Base-by-base conservation (phyloP, 2,329 filamentous ascomycete genomes). In the Fusarium xylarioides region DNA sequence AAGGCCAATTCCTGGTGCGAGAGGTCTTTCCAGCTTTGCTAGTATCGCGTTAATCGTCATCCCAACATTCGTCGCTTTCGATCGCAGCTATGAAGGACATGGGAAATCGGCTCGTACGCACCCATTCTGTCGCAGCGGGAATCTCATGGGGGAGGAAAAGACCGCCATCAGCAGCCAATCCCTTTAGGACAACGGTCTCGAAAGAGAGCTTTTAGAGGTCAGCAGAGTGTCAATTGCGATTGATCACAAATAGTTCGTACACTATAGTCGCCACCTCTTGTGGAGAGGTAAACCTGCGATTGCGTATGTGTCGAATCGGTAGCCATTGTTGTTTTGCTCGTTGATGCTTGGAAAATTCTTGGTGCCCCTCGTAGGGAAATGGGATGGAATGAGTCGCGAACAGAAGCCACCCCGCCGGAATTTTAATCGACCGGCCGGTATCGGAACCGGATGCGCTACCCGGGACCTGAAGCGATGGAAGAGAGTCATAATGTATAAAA, bases 111-210 rank as follows among this genome's bases (percentile, higher is more conserved):
- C 19, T 79, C 79, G 30, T 62, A 74, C 74, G 50, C 37, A 76
- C 73, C 90, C 92, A 94, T 80, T 91, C 85, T 64, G 80, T 80
- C 63, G 89, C 89, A 8, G 85, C 81, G 19, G 94, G 94, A 70
- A 95, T 92, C 69, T 91, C 88, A 80, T 97, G 92, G 37, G 94
- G 94, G 67, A 97, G 91, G 85, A 95, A 97, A 28, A 97, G 90
- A 54, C 94, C 94, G 62, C 93, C 93, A 79, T 97, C 94, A 35
- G 89, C 86, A 62, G 94, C 94, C 63, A 97, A 89, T 50, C 94
- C 94, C 82, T 97, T 95, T 68, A 97, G 86, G 42, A 97, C 94
- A 49, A 94, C 94, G 57, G 94, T 91, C 83, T 97, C 94, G 80
- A 97, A 97, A 56, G 93, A 94, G 76, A 96, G 87, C 92, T 94